Evolutionary conservation across 352 stramenopile species (phyloP).

Genomic region (Globisporangium barbulae): DNA sequence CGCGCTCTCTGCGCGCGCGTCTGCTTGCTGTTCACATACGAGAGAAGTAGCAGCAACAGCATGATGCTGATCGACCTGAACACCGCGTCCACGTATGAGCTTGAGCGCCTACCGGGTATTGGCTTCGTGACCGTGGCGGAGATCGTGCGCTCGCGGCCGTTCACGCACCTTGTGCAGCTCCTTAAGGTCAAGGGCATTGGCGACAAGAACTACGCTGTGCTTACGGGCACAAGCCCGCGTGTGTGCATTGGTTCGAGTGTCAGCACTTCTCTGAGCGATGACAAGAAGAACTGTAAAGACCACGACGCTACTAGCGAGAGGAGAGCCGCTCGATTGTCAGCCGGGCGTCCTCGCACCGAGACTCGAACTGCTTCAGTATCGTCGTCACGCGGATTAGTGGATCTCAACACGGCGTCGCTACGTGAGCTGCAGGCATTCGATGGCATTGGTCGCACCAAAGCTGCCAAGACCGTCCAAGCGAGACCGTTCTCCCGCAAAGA

Average conservation of each 20-base stretch:
- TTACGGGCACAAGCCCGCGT: not conserved
- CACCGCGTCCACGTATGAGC: constrained; percentile 24
- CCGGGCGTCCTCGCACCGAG: not conserved
- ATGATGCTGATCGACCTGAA: constrained; percentile 29
- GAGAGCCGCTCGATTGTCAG: not conserved
- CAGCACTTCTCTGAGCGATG: not conserved
- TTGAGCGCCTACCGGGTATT: constrained; percentile 42
- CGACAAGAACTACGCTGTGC: constrained; percentile 21
- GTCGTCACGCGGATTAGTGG: not conserved
- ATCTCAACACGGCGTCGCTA: constrained; percentile 20
- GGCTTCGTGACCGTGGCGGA: constrained; percentile 32
- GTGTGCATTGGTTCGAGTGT: not conserved
- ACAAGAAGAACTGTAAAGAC: not conserved
- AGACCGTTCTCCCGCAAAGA: constrained; percentile 49
- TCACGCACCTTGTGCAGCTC: constrained; percentile 34
- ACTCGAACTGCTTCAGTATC: not conserved
- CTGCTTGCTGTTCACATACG: not conserved
- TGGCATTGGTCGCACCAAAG: constrained; percentile 36
- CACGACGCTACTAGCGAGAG: not conserved
- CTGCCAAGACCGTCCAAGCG: constrained; percentile 37
- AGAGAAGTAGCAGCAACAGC: not conserved
- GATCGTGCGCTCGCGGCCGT: constrained; percentile 46
- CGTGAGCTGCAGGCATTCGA: constrained; percentile 35
- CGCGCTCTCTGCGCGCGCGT: not conserved
- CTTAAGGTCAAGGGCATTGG: constrained; percentile 46